These are phyloP conservation scores for Citrus sp. DNA, from an alignment of 345 rosid species.

Conservation along the genomic window DNA sequence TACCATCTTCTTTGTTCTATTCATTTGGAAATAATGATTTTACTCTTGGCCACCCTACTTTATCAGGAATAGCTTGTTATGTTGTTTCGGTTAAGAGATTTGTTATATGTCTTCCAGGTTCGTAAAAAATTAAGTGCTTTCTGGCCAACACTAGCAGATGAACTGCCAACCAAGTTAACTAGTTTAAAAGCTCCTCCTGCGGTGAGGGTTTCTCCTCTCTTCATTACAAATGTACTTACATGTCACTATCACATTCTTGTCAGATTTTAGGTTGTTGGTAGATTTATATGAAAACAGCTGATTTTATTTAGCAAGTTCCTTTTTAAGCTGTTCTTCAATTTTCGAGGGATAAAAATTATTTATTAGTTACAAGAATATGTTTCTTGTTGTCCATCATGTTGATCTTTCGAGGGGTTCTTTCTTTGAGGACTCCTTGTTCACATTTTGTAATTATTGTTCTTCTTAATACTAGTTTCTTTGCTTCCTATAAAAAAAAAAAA, in stretches of 20 bases:
- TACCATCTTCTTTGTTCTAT: background rate
- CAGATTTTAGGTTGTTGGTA: background rate
- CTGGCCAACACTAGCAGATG: slow-evolving; percentile 76
- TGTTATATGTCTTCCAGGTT: slow-evolving; percentile 46
- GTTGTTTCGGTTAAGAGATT: slow-evolving; percentile 13
- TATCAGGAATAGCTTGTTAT: slow-evolving; percentile 1
- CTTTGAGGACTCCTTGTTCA: no score
- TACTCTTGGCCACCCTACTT: background rate
- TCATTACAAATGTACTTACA: background rate
- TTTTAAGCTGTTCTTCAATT: background rate
- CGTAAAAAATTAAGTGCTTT: slow-evolving; percentile 52
- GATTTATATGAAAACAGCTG: background rate
- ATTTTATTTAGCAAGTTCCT: background rate
- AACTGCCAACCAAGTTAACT: slow-evolving; percentile 54
- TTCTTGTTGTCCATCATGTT: background rate
- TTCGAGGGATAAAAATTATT: background rate
- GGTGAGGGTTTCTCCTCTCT: slow-evolving; percentile 25
- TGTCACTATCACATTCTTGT: background rate
- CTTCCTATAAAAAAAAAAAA: no score
- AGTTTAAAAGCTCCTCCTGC: slow-evolving; percentile 42
- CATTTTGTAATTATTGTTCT: no score
- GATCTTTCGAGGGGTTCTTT: no score
- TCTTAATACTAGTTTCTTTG: no score
- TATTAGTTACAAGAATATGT: background rate
- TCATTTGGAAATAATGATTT: background rate